Base-by-base conservation (phyloP, 805 yeast species). In the Saccharomycopsis javanensis region DNA sequence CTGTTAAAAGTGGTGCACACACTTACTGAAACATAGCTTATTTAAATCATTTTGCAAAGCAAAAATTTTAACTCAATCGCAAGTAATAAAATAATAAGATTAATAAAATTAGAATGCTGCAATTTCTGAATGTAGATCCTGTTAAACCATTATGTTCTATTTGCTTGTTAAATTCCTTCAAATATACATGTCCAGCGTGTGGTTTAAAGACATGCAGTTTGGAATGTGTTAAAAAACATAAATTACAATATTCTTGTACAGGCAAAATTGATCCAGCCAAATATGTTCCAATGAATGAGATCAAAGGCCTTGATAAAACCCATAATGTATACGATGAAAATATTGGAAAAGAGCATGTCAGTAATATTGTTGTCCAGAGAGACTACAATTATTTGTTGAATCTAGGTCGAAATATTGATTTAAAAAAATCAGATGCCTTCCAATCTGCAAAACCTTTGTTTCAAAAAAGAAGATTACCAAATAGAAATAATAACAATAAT, bases 161-260 rank as follows among this genome's bases (percentile, higher is more conserved):
- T 16, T 82, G 87, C 61, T 66, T 68, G 10, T 64, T 63, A 18
- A 64, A 71, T 4, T 67, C 63, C 27, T 72, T 75, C 57, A 86
- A 83, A 64, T 91, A 91, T 67, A 81, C 77, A 13, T 91, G 97
- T 68, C 97, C 97, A 0, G 83, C 85, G 16, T 91, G 97, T 66
- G 70, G 71, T 5, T 67, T 72, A 4, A 75, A 71, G 57, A 85
- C 92, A 0, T 91, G 97, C 67, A 81, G 86, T 0, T 66, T 87
- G 5, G 75, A 64, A 7, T 91, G 97, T 71, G 87, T 86, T 28
- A 81, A 79, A 60, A 66, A 75, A 23, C 97, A 91, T 66, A 89
- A 89, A 68, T 64, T 62, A 4, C 78, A 78, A 54, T 71, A 78
- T 7, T 74, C 75, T 20, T 91, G 97, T 66, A 71, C 81, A 3